A percentile compares a stretch with the other conserved stretches of the same genome.
Evolutionary conservation across 2,329 filamentous ascomycete species (phyloP).

Genomic region (Pestalotiopsis sp.): DNA sequence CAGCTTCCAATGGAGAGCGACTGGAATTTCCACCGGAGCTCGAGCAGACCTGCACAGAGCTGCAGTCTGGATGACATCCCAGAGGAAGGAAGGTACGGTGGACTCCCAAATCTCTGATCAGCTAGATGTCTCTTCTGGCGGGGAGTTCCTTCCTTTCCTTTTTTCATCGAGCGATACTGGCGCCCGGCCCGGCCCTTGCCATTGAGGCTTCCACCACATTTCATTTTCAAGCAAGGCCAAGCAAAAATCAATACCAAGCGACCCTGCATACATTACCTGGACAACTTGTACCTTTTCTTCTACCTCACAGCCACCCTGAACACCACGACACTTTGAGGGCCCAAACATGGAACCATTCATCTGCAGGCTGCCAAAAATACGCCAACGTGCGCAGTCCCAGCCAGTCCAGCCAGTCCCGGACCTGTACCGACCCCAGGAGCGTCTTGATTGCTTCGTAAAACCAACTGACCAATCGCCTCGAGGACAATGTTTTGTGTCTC

Average conservation of each 20-base stretch:
- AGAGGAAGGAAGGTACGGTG: not conserved
- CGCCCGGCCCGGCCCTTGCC: too few relatives aligned
- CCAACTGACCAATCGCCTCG: constrained; percentile 5
- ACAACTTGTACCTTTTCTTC: not conserved
- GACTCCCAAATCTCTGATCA: not conserved
- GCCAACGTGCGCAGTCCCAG: not conserved
- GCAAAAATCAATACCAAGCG: not conserved
- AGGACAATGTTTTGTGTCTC: not conserved
- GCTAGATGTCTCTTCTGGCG: not conserved
- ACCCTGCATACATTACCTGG: too few relatives aligned
- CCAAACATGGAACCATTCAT: not conserved
- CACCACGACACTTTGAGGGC: not conserved
- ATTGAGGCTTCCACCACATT: not conserved
- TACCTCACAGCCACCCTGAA: not conserved
- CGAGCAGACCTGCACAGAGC: not conserved
- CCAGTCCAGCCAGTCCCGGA: constrained; percentile 3
- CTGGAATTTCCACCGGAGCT: not conserved
- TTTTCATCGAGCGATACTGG: not conserved
- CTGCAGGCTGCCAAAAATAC: constrained; percentile 9
- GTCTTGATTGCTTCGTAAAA: not conserved
- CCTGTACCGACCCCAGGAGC: not conserved
- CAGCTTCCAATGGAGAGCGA: not conserved
- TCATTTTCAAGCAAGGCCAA: not conserved
- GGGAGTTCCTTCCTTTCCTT: not conserved
- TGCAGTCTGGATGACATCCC: not conserved